Evolutionary conservation across 2,329 filamentous ascomycete species (phyloP).

Genomic region (Claviceps sp.): DNA sequence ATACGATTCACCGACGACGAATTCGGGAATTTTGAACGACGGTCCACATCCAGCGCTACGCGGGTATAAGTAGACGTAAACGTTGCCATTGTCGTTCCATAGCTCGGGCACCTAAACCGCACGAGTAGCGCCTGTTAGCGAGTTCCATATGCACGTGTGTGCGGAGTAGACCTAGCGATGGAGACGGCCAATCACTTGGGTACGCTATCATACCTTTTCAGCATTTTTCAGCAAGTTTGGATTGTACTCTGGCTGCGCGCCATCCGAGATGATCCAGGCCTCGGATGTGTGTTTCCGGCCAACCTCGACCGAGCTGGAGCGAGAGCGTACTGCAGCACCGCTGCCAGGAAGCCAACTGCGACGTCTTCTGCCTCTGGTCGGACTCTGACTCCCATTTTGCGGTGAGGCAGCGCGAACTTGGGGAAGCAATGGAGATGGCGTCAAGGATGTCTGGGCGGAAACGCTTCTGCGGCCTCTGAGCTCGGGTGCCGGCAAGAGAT

Average conservation of each 20-base stretch:
- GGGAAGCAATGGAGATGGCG: constrained; percentile 8
- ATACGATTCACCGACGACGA: constrained; percentile 39
- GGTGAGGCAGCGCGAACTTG: constrained; percentile 14
- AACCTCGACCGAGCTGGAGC: constrained; percentile 33
- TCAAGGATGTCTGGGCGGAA: constrained; percentile 29
- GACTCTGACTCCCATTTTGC: constrained; percentile 28
- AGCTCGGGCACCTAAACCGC: constrained; percentile 47
- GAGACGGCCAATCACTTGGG: background rate
- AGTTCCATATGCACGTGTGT: too few species aligned
- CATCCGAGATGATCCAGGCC: constrained; percentile 44
- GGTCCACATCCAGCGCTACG: constrained; percentile 35
- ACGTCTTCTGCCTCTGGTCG: constrained; percentile 30
- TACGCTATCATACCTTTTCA: constrained; percentile 33
- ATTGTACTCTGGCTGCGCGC: constrained; percentile 42
- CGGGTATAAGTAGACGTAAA: constrained; percentile 44
- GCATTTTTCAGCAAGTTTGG: constrained; percentile 34
- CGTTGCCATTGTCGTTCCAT: constrained; percentile 47
- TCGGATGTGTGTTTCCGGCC: constrained; percentile 12
- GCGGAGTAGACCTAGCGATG: too few species aligned
- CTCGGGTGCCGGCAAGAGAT: constrained; percentile 13
- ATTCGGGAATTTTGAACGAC: constrained; percentile 46
- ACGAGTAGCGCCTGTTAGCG: background rate
- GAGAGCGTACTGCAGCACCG: constrained; percentile 25
- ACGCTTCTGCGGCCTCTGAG: constrained; percentile 30
- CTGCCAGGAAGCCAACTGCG: constrained; percentile 43